These are phyloP conservation scores for Quercus berberidifolia DNA, from an alignment of 306 rosid genomes.

Conservation along the genomic window DNA sequence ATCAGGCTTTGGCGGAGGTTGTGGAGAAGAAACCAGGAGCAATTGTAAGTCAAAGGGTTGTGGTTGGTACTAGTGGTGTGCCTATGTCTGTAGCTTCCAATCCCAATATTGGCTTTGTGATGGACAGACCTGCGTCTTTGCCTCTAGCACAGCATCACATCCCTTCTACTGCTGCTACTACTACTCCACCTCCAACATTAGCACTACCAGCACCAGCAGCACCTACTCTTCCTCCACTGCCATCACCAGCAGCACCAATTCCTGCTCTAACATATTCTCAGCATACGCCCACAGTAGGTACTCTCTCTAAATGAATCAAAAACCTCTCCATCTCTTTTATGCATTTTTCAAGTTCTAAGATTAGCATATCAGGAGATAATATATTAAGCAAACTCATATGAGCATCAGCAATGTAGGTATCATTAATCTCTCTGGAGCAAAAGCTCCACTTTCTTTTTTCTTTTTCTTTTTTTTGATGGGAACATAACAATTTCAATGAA, in stretches of 20 bases:
- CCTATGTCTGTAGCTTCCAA: constrained; percentile 4
- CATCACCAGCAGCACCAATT: constrained; percentile 4
- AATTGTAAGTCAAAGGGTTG: neutral
- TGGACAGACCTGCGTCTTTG: neutral
- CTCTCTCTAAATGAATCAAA: constrained; percentile 9
- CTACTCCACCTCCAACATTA: neutral
- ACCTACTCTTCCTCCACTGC: constrained; percentile 16
- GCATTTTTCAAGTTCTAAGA: neutral
- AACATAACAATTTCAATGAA: no score
- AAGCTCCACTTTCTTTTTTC: neutral
- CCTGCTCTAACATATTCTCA: constrained; percentile 21
- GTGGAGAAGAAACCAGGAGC: constrained; percentile 29
- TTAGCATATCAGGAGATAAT: neutral
- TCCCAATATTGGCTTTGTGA: constrained; percentile 2
- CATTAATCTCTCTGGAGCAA: no score
- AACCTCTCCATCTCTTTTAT: neutral
- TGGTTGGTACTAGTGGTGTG: neutral
- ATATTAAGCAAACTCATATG: neutral
- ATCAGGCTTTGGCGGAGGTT: constrained; percentile 35
- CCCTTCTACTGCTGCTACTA: neutral
- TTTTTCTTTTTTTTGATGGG: neutral
- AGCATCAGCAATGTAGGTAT: neutral
- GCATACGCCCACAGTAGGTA: constrained; percentile 43
- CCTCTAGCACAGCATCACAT: constrained; percentile 11
- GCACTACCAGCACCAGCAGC: neutral